phyloP scores from a whole-genome alignment of 2,329 filamentous ascomycete genomes.

The Ophiostoma montium region DNA sequence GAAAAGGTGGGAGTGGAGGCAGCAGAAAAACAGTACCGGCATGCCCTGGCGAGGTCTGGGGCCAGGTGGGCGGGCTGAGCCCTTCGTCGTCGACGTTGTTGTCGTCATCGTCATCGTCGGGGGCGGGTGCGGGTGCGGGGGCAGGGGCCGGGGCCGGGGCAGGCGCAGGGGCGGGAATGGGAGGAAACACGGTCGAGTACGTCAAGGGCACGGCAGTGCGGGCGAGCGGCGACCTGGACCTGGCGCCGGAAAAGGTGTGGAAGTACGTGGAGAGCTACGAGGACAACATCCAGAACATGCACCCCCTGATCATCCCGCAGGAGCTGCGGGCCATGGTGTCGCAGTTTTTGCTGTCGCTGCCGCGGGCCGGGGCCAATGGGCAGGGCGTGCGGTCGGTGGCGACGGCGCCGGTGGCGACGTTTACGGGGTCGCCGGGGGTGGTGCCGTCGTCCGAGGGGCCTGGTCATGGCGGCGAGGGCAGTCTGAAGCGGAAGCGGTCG shows the following conservation, averaged over 20 bases:
- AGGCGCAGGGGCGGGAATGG: too few species aligned
- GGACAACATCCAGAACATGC: conserved; percentile 49
- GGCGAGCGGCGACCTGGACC: conserved; percentile 35
- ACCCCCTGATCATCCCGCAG: conserved; percentile 43
- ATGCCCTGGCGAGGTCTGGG: conserved; percentile 38
- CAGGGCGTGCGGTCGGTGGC: neutral
- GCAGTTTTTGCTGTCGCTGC: conserved; percentile 30
- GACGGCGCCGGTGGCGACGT: conserved; percentile 17
- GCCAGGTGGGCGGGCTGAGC: conserved; percentile 37
- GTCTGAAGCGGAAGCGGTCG: conserved; percentile 42
- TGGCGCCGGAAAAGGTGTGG: conserved; percentile 35
- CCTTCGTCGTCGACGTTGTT: conserved; percentile 22
- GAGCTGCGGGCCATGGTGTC: conserved; percentile 39
- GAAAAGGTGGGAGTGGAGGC: too few species aligned
- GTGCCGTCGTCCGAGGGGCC: neutral
- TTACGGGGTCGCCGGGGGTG: conserved; percentile 13
- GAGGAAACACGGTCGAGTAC: neutral
- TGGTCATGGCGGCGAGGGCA: conserved; percentile 13
- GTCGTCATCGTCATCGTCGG: conserved; percentile 9
- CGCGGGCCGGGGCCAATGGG: conserved; percentile 1
- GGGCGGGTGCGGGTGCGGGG: too few species aligned
- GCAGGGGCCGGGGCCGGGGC: too few species aligned
- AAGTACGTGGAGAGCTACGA: conserved; percentile 43
- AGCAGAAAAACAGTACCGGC: neutral
- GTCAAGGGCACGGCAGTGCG: conserved; percentile 21